These are phyloP conservation scores for Pinus tabuliformis DNA, from an alignment of 75 land plant genomes.

Conservation along the genomic window DNA sequence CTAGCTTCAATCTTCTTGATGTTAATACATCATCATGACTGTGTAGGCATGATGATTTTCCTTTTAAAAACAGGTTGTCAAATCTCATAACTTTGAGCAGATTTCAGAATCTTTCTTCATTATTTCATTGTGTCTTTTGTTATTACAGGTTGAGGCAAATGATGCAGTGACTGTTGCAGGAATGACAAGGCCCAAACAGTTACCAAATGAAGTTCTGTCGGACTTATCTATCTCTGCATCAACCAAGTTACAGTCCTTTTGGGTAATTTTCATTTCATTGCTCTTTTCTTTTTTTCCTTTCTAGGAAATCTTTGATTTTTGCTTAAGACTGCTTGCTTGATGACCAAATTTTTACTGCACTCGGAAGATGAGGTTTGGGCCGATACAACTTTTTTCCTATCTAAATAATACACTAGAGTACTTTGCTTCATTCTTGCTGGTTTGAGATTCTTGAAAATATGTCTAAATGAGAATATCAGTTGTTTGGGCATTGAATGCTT, in stretches of 20 bases:
- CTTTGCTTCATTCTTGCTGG: neutral
- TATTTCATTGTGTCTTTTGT: conserved; percentile 7
- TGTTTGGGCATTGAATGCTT: neutral
- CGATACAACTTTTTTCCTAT: no score
- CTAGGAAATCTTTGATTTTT: no score
- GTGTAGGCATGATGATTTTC: neutral
- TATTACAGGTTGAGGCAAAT: conserved; percentile 81
- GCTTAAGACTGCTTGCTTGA: no score
- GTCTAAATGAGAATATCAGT: neutral
- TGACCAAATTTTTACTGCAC: no score
- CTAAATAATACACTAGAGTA: no score
- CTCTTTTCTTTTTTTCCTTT: no score
- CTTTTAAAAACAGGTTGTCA: neutral
- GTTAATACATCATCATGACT: neutral
- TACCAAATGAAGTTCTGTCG: conserved; percentile 70
- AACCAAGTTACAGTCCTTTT: conserved; percentile 77
- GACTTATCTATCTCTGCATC: conserved; percentile 82
- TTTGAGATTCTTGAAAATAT: neutral
- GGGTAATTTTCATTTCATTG: conserved; percentile 33
- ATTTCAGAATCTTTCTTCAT: neutral
- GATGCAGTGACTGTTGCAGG: conserved; percentile 92
- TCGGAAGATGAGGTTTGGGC: no score
- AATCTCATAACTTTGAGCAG: neutral
- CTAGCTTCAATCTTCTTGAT: neutral
- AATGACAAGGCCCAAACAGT: conserved; percentile 87